A percentile compares a stretch with the other conserved stretches of the same genome.
phyloP scores from a whole-genome alignment of 495 filamentous ascomycete genomes.

The Podospora australis region DNA sequence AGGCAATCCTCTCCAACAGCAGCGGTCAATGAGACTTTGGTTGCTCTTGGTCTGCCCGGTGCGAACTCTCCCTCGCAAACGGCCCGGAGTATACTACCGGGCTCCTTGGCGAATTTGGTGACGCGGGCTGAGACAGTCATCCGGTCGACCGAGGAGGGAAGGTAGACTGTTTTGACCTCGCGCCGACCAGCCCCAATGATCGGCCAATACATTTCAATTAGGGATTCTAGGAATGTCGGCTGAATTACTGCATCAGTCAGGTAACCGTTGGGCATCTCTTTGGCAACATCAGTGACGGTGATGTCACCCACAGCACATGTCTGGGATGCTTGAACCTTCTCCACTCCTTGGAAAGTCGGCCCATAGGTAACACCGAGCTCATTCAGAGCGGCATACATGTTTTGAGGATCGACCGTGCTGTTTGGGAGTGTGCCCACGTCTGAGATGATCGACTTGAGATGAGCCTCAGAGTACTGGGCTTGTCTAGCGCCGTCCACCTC shows the following conservation, averaged over 20 bases:
- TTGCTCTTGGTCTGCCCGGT: slow-evolving; percentile 24
- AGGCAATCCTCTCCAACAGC: slow-evolving; percentile 20
- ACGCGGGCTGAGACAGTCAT: slow-evolving; percentile 30
- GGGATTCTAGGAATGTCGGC: slow-evolving; percentile 47
- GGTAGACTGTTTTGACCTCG: slow-evolving; percentile 33
- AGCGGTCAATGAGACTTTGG: slow-evolving; percentile 32
- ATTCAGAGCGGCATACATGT: slow-evolving; percentile 33
- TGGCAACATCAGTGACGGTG: slow-evolving; percentile 42
- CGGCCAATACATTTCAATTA: slow-evolving; percentile 43
- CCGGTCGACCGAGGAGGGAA: slow-evolving; percentile 35
- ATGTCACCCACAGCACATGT: slow-evolving; percentile 37
- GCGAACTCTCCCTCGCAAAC: slow-evolving; percentile 31
- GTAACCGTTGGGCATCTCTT: slow-evolving; percentile 45
- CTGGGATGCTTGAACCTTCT: slow-evolving; percentile 34
- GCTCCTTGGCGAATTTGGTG: slow-evolving; percentile 17
- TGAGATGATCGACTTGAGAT: slow-evolving; percentile 21
- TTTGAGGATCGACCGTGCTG: slow-evolving; percentile 18
- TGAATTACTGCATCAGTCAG: slow-evolving; percentile 43
- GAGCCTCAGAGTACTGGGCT: slow-evolving; percentile 20
- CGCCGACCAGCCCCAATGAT: slow-evolving; percentile 29
- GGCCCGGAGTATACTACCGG: slow-evolving; percentile 27
- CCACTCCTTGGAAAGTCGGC: slow-evolving; percentile 39
- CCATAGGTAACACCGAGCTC: slow-evolving; percentile 39
- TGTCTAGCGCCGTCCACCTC: slow-evolving; percentile 31
- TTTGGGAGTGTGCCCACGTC: slow-evolving; percentile 18